Conservation (phyloP, 1,284 basidiomycete species). For the Ganoderma lucidum region DNA sequence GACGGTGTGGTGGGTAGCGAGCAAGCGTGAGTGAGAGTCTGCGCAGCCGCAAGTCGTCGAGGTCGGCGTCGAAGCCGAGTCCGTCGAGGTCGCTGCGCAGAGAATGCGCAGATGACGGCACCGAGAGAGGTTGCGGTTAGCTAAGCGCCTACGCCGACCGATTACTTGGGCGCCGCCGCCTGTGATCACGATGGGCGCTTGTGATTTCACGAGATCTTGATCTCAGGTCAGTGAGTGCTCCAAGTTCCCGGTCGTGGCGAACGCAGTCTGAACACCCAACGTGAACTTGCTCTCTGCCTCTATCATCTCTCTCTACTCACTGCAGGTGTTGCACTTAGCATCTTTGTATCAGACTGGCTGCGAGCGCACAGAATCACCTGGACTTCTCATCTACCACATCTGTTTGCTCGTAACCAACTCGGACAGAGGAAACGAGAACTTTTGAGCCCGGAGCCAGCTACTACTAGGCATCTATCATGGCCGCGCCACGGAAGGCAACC, state of each 20-base stretch:
- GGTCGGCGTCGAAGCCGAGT: conserved; percentile 8
- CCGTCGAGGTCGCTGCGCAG: conserved; percentile 6
- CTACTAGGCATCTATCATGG: conserved; percentile 21
- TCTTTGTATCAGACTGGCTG: neutral
- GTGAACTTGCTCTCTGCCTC: neutral
- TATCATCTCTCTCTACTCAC: no score
- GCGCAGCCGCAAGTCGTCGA: conserved; percentile 1
- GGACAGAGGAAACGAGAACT: neutral
- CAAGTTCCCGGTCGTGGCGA: neutral
- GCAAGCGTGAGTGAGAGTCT: neutral
- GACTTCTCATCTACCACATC: neutral
- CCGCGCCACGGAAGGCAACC: conserved; percentile 30
- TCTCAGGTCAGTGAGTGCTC: neutral
- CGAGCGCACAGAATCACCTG: neutral
- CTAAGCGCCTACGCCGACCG: neutral
- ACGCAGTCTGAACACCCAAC: neutral
- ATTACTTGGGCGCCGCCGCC: neutral
- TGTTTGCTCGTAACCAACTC: neutral
- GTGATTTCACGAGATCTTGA: neutral
- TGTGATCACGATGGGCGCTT: neutral
- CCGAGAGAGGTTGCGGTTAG: neutral
- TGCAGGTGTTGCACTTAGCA: neutral
- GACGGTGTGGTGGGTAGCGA: neutral
- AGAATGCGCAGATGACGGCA: conserved; percentile 5
- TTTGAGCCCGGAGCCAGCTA: neutral